Conservation (phyloP, 73 alveolate species). For the Blepharisma japonicum region DNA sequence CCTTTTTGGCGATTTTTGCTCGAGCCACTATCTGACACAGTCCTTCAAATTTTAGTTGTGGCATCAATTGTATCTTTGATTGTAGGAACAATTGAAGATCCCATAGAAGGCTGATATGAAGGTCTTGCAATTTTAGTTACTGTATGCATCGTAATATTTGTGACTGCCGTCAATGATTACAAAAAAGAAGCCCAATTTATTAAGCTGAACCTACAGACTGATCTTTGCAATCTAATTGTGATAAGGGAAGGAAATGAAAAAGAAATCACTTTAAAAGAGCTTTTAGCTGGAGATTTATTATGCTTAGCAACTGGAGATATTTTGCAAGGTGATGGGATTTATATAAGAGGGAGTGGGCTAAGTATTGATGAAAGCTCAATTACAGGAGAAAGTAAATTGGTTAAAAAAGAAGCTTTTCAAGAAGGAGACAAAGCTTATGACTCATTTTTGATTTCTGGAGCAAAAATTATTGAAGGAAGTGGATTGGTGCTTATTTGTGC, state of each 20-base stretch:
- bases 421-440: constrained; percentile 49
- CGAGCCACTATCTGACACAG: constrained; percentile 89
- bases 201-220: constrained; percentile 76
- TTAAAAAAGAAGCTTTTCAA: constrained; percentile 68
- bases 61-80: constrained; percentile 91
- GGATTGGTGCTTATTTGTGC: constrained; percentile 86
- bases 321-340: constrained; percentile 88
- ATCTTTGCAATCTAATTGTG: constrained; percentile 65
- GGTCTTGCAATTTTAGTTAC: constrained; percentile 63
- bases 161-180: constrained; percentile 56
- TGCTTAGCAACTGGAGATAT: constrained; percentile 82
- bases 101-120: constrained; percentile 66
- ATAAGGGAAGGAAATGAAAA: constrained; percentile 75
- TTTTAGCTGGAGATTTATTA: constrained; percentile 92
- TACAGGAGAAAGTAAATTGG: constrained; percentile 89
- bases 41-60: constrained; percentile 76
- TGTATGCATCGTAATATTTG: constrained; percentile 34
- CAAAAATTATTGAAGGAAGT: constrained; percentile 80
- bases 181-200: constrained; percentile 48
- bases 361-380: constrained; percentile 82
- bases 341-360: constrained; percentile 58
- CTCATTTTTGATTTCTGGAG: constrained; percentile 79
- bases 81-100: constrained; percentile 87
- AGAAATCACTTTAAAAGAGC: constrained; percentile 67
- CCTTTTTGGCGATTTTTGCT: background rate